phyloP scores from a whole-genome alignment of 1,139 yeast genomes.

The Yamadazyma sp. region DNA sequence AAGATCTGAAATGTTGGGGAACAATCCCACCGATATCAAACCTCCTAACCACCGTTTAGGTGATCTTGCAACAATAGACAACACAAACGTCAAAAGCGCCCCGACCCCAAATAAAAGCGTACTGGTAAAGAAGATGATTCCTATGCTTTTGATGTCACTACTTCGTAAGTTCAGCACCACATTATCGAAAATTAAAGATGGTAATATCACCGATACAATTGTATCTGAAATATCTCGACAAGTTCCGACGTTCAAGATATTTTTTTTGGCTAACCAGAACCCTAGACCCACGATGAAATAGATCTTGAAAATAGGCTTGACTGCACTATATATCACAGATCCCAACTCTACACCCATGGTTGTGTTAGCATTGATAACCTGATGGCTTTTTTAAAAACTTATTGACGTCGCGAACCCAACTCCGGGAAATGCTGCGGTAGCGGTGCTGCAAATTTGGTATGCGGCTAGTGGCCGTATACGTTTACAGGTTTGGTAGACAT shows the following conservation, averaged over 20 bases:
- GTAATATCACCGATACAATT: constrained; percentile 70
- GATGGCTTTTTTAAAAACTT: too few species aligned
- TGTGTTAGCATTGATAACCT: not conserved
- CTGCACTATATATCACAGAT: constrained; percentile 71
- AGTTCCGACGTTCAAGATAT: constrained; percentile 71
- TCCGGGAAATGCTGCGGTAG: too few species aligned
- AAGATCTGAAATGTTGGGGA: constrained; percentile 74
- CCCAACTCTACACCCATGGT: constrained; percentile 42
- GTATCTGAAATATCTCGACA: constrained; percentile 71
- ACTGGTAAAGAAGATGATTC: constrained; percentile 64
- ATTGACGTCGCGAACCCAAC: too few species aligned
- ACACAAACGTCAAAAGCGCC: constrained; percentile 32
- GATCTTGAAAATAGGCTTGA: constrained; percentile 85
- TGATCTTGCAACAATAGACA: constrained; percentile 38
- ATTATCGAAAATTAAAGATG: constrained; percentile 77
- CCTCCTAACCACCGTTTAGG: constrained; percentile 86
- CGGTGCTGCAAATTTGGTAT: too few species aligned
- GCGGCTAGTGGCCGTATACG: too few species aligned
- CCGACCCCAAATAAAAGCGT: constrained; percentile 43
- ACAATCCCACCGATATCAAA: constrained; percentile 59
- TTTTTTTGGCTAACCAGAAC: constrained; percentile 60
- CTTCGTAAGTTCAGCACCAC: constrained; percentile 70
- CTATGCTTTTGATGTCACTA: constrained; percentile 71
- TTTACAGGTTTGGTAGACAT: too few species aligned
- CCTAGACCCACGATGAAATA: constrained; percentile 76